Conservation (phyloP, 805 yeast genomes). For the Debaryomyces castellii region DNA sequence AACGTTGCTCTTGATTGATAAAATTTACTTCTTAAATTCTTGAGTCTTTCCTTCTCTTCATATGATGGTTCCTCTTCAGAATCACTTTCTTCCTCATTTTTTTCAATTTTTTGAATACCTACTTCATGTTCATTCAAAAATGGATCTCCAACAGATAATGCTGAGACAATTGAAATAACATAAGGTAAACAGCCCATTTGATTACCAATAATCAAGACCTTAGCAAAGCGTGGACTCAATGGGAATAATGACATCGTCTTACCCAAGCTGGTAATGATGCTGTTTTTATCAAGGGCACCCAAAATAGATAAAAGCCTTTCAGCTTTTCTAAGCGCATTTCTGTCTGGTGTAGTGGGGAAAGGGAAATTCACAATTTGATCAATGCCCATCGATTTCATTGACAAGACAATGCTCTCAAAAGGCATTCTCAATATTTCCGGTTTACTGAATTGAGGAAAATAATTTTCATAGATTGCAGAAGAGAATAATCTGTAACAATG, state of each 20-base stretch:
- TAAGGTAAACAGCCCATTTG: slow-evolving; percentile 85
- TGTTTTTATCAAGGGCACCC: slow-evolving; percentile 71
- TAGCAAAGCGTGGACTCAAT: slow-evolving; percentile 88
- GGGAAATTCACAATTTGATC: slow-evolving; percentile 90
- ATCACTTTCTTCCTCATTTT: slow-evolving; percentile 20
- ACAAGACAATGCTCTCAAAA: slow-evolving; percentile 89
- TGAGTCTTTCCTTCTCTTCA: slow-evolving; percentile 36
- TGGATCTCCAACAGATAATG: slow-evolving; percentile 91
- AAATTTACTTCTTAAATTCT: slow-evolving; percentile 50
- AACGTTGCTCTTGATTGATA: slow-evolving; percentile 60
- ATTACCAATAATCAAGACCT: slow-evolving; percentile 83
- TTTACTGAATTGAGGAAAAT: slow-evolving; percentile 74
- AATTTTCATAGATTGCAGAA: slow-evolving; percentile 89
- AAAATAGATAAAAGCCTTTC: slow-evolving; percentile 64
- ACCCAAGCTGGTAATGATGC: slow-evolving; percentile 73
- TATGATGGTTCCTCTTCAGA: slow-evolving; percentile 33
- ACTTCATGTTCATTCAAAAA: slow-evolving; percentile 74
- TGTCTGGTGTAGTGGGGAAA: slow-evolving; percentile 90
- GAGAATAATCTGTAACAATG: slow-evolving; percentile 91
- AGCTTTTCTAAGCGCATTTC: slow-evolving; percentile 58
- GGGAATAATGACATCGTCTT: slow-evolving; percentile 88
- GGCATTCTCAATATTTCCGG: slow-evolving; percentile 97
- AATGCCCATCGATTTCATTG: slow-evolving; percentile 97
- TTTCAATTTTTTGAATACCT: slow-evolving; percentile 42
- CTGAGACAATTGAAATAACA: slow-evolving; percentile 89